Conservation (phyloP, 306 rosid species). For the Albizia julibrissin region DNA sequence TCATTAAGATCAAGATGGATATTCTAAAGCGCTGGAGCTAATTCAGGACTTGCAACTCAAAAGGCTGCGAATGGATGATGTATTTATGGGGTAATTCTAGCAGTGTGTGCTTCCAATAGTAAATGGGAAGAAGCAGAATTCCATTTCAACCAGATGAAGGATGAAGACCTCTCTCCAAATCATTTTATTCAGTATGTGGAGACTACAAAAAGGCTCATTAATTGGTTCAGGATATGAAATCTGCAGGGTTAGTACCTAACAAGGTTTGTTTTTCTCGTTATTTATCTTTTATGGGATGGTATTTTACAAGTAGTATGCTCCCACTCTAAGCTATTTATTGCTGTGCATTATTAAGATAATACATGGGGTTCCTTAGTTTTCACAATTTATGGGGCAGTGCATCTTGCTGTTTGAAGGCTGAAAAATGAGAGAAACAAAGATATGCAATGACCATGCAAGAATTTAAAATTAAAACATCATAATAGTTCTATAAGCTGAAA, state of each 20-base stretch:
- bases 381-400: neutral
- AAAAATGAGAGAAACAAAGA: neutral
- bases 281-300: neutral
- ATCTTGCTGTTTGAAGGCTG: neutral
- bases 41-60: conserved; percentile 62
- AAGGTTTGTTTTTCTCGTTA: conserved; percentile 78
- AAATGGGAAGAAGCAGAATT: conserved; percentile 77
- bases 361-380: neutral
- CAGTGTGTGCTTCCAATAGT: conserved; percentile 85
- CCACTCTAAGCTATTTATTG: neutral
- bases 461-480: neutral
- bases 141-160: conserved; percentile 75
- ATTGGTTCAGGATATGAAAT: conserved; percentile 75
- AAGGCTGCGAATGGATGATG: conserved; percentile 68
- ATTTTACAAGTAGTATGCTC: neutral
- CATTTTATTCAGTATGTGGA: conserved; percentile 66
- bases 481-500: neutral
- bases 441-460: neutral
- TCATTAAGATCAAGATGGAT: conserved; percentile 69
- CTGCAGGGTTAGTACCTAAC: conserved; percentile 85
- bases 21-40: conserved; percentile 74
- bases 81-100: conserved; percentile 82
- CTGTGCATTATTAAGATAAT: neutral
- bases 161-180: conserved; percentile 73
- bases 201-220: conserved; percentile 70